Evolutionary conservation across 345 rosid species (phyloP).

Genomic region (Arabis alpina): DNA sequence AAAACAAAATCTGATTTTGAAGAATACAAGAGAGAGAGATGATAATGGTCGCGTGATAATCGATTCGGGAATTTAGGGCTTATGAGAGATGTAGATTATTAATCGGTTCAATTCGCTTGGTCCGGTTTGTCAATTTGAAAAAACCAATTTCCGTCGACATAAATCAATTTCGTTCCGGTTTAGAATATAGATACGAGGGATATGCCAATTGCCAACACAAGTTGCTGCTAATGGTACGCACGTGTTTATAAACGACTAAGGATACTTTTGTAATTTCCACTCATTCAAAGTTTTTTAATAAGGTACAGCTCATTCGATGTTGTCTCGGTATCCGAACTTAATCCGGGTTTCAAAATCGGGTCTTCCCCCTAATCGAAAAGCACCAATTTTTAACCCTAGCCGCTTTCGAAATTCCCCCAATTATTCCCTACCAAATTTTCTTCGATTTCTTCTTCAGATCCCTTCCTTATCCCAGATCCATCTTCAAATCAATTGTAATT

Average conservation of each 20-base stretch:
- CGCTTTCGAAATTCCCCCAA: constrained; percentile 38
- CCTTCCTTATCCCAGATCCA: constrained; percentile 27
- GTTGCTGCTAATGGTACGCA: constrained; percentile 36
- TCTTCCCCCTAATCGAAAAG: constrained; percentile 41
- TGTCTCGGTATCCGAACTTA: constrained; percentile 48
- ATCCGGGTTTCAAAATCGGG: constrained; percentile 47
- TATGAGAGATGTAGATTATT: not conserved
- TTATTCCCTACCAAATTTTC: constrained; percentile 11
- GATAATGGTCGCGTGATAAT: constrained; percentile 21
- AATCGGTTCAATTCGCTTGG: constrained; percentile 23
- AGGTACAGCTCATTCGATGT: constrained; percentile 39
- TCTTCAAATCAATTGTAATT: constrained; percentile 40
- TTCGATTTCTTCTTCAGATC: constrained; percentile 34
- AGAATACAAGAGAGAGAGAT: constrained; percentile 5
- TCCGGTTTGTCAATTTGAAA: constrained; percentile 25
- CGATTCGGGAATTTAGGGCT: constrained; percentile 41
- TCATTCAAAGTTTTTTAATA: constrained; percentile 1
- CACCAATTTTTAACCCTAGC: constrained; percentile 45
- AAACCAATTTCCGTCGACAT: too few species aligned
- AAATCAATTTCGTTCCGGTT: constrained; percentile 23
- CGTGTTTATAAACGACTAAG: constrained; percentile 37
- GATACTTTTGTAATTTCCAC: not conserved
- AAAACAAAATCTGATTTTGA: constrained; percentile 16
- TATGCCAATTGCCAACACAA: constrained; percentile 40
- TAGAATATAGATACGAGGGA: constrained; percentile 17